Evolutionary conservation across 1,139 yeast species (phyloP).

Genomic region (Yamadazyma jaroonii): DNA sequence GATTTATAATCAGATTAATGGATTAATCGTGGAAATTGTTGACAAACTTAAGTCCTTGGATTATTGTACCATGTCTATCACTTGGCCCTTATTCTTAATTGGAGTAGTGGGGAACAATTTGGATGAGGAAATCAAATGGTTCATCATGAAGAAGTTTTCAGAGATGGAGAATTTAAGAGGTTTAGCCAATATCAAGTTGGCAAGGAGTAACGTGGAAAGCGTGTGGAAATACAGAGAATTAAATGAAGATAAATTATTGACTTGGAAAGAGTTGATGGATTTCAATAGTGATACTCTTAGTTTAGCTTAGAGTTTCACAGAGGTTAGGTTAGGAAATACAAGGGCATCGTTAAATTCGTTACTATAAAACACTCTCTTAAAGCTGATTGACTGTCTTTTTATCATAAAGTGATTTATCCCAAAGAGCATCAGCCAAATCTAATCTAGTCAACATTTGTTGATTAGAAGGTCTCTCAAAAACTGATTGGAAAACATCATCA

Average conservation of each 20-base stretch:
- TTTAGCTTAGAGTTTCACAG: constrained; percentile 26
- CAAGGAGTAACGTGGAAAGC: constrained; percentile 25
- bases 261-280: constrained; percentile 34
- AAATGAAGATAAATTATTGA: constrained; percentile 12
- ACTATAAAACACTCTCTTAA: no score
- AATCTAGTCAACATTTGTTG: no score
- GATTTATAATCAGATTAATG: constrained; percentile 10
- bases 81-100: constrained; percentile 37
- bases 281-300: constrained; percentile 33
- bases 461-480: constrained; percentile 1
- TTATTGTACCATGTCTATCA: constrained; percentile 27
- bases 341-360: no score
- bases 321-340: no score
- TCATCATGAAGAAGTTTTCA: constrained; percentile 26
- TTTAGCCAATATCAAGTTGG: constrained; percentile 31
- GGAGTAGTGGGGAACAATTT: constrained; percentile 27
- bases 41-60: constrained; percentile 10
- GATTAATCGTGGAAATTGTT: constrained; percentile 6
- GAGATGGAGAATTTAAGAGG: constrained; percentile 32
- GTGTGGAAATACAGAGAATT: constrained; percentile 39
- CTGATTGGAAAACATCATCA: constrained; percentile 3
- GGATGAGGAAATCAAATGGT: constrained; percentile 31
- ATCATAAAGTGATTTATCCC: no score
- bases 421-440: no score
- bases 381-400: no score